A percentile compares a stretch with the other conserved stretches of the same genome.
These are phyloP conservation scores for Termitomyces eurrhizus DNA, from an alignment of 768 basidiomycete genomes.

Conservation along the genomic window DNA sequence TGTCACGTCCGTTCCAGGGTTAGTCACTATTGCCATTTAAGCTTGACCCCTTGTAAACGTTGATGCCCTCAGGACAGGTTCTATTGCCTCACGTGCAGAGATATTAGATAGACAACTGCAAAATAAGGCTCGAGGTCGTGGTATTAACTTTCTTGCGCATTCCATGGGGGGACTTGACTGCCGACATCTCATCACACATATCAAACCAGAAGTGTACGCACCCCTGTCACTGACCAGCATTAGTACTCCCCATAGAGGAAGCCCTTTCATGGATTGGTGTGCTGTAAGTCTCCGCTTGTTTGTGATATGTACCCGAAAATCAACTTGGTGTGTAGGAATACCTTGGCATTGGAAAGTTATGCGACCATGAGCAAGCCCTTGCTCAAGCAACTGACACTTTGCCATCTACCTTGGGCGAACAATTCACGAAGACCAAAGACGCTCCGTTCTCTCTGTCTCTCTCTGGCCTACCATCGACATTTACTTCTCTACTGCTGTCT, in stretches of 20 bases:
- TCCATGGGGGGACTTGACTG: conserved; percentile 99
- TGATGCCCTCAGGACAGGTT: conserved; percentile 66
- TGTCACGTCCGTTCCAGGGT: conserved; percentile 93
- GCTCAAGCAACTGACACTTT: conserved; percentile 5
- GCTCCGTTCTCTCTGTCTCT: conserved; percentile 45
- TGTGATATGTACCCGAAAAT: not conserved
- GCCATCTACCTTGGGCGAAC: conserved; percentile 1
- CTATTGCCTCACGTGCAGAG: conserved; percentile 76
- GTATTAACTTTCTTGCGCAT: conserved; percentile 91
- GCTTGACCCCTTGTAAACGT: not conserved
- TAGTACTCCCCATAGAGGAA: conserved; percentile 92
- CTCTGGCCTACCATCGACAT: conserved; percentile 70
- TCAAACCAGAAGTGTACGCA: conserved; percentile 76
- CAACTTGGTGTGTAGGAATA: conserved; percentile 53
- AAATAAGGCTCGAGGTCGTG: conserved; percentile 62
- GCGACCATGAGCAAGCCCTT: conserved; percentile 34
- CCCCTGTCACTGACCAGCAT: conserved; percentile 88
- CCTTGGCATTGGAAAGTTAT: conserved; percentile 81
- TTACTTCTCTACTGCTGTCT: conserved; percentile 83
- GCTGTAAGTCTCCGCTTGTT: conserved; percentile 45
- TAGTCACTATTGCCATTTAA: conserved; percentile 22
- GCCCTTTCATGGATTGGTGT: conserved; percentile 99
- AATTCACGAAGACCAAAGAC: conserved; percentile 23
- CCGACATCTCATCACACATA: conserved; percentile 84
- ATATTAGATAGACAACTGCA: conserved; percentile 71